Evolutionary conservation across 345 rosid species (phyloP).

Genomic region (Citrus trifoliata): DNA sequence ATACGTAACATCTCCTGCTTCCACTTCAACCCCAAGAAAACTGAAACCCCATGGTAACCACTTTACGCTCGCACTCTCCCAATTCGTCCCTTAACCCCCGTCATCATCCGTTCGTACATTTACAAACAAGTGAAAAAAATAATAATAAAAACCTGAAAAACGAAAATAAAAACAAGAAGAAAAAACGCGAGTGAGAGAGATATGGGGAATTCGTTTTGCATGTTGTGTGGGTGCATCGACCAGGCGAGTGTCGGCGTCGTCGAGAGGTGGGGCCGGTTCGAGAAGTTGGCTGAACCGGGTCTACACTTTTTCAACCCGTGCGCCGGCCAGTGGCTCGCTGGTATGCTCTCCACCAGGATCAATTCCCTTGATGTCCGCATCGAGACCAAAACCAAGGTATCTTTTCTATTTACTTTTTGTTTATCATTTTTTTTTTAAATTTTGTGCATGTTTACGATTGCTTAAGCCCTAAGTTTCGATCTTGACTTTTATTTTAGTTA

Average conservation of each 20-base stretch:
- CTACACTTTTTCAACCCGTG: slow-evolving; percentile 70
- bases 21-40: not conserved
- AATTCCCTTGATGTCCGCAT: slow-evolving; percentile 81
- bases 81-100: not conserved
- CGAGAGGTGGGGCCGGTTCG: slow-evolving; percentile 93
- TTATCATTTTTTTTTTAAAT: not conserved
- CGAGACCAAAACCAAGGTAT: slow-evolving; percentile 94
- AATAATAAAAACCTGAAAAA: too few relatives aligned
- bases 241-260: slow-evolving; percentile 84
- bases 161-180: not conserved
- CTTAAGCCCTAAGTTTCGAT: not conserved
- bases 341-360: slow-evolving; percentile 85
- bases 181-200: not conserved
- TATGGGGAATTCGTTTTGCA: slow-evolving; percentile 63
- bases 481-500: not conserved
- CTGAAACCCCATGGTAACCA: not conserved
- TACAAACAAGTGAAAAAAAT: not conserved
- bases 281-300: slow-evolving; percentile 80
- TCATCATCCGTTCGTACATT: not conserved
- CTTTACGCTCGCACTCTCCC: not conserved
- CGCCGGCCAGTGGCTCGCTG: slow-evolving; percentile 77
- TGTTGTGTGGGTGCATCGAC: slow-evolving; percentile 61
- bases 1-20: not conserved
- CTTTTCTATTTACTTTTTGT: not conserved
- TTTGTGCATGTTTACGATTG: not conserved